Evolutionary conservation across 2,329 filamentous ascomycete genomes (phyloP).

Genomic region (Biscogniauxia sp.): DNA sequence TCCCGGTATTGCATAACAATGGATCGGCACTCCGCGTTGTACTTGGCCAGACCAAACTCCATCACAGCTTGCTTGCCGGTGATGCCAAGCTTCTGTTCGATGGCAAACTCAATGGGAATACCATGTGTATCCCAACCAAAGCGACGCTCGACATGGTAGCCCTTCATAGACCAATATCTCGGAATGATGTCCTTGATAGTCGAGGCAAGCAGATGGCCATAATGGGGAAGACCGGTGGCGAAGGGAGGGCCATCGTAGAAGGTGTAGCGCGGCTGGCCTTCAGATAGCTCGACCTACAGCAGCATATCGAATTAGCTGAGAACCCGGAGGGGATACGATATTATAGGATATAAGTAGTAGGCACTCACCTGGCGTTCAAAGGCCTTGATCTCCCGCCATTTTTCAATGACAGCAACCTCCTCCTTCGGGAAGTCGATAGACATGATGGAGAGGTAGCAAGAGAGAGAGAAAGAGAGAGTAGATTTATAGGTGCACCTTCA

Average conservation of each 20-base stretch:
- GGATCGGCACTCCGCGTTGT: conserved; percentile 86
- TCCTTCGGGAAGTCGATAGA: conserved; percentile 91
- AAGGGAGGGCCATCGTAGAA: conserved; percentile 91
- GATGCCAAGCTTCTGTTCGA: conserved; percentile 92
- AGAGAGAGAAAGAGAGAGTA: neutral
- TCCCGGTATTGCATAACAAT: conserved; percentile 89
- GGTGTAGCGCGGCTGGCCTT: conserved; percentile 79
- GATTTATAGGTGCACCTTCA: too few species aligned
- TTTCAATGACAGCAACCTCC: conserved; percentile 79
- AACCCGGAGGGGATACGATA: neutral
- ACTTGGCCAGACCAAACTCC: conserved; percentile 81
- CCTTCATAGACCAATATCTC: conserved; percentile 96
- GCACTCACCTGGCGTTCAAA: conserved; percentile 73
- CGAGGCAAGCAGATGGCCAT: conserved; percentile 77
- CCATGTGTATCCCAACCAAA: conserved; percentile 97
- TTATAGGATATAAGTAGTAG: too few species aligned
- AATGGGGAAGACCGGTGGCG: conserved; percentile 68
- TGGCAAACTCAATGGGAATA: conserved; percentile 93
- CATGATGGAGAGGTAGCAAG: conserved; percentile 51
- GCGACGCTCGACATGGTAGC: conserved; percentile 83
- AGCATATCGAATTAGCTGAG: conserved; percentile 1
- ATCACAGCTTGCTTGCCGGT: conserved; percentile 83
- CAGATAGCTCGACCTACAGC: conserved; percentile 68
- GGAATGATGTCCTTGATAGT: conserved; percentile 98
- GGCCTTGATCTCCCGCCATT: conserved; percentile 90